Percentiles rank a stretch among this genome's conserved stretches.
Evolutionary conservation across 805 yeast species (phyloP).

Genomic region (Myxozyma kluyveri): DNA sequence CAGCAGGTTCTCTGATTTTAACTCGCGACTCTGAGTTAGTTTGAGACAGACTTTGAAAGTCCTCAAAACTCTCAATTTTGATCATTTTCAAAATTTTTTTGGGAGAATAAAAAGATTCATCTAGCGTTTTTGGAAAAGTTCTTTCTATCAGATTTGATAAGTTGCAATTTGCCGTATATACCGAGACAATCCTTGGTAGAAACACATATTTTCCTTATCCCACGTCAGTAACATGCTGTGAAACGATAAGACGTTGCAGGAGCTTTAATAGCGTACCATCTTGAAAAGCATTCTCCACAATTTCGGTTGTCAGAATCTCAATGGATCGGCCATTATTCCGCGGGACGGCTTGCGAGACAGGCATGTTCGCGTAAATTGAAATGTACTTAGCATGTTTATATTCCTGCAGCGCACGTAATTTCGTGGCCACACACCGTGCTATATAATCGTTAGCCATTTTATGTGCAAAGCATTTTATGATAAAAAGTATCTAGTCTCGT

Average conservation of each 20-base stretch:
- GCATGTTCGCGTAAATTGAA: constrained; percentile 78
- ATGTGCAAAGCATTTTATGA: background rate
- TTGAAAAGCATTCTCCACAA: constrained; percentile 54
- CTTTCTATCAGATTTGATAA: constrained; percentile 8
- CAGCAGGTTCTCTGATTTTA: constrained; percentile 17
- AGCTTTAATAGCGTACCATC: constrained; percentile 45
- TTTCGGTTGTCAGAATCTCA: constrained; percentile 60
- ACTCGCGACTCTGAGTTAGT: constrained; percentile 7
- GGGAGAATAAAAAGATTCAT: too few species aligned
- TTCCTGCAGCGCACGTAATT: constrained; percentile 36
- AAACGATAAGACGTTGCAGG: background rate
- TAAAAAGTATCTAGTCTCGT: background rate
- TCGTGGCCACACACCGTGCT: constrained; percentile 26
- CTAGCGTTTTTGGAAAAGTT: too few species aligned
- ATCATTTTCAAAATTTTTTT: constrained; percentile 13
- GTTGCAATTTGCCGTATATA: too few species aligned
- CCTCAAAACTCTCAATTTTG: background rate
- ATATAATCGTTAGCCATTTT: background rate
- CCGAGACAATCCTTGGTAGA: constrained; percentile 49
- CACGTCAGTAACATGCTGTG: background rate
- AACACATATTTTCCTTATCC: constrained; percentile 35
- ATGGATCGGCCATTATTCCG: constrained; percentile 22
- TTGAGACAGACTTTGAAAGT: background rate
- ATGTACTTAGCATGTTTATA: constrained; percentile 49
- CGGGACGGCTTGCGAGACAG: constrained; percentile 32